Evolutionary conservation across 176 grass and related monocot genomes (phyloP), one percentile per base, ranked within the genome.

Genomic region (Dactylis glomerata): DNA sequence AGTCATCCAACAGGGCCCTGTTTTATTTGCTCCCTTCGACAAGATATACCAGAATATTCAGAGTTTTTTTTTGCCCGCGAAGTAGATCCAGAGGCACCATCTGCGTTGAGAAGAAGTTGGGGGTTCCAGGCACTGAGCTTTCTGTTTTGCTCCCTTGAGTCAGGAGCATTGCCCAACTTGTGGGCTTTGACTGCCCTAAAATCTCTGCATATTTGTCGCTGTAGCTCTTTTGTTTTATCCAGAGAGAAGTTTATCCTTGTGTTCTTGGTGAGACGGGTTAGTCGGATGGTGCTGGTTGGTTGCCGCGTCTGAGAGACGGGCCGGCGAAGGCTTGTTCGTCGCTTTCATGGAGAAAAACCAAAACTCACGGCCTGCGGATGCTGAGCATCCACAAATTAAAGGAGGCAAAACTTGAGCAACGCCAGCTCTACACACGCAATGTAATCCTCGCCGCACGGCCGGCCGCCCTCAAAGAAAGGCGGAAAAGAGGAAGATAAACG

Each of bases 71-170:
- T 17, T 11, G 31, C 15, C 17, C 20, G 20, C 20, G 34, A 49
- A 34, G 49, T 13, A 56, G 65, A 46, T 38, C 16, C 5, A 59
- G 77, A 52, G 88, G 79, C 79, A 46, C 54, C 88, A 65, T 77
- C 28, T n/a, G 55, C 73, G 13, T 83, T 72, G 44, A 46, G 88
- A 73, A 66, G 78, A 78, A 44, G 61, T 51, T 22, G 16, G 38
- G 71, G 72, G 51, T 50, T 78, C 27, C 80, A 61, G 41, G 23
- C 38, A 31, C 55, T 5, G 15, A 63, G 2, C 12, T 17, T 24
- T 61, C 20, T n/a, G 5, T 28, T 49, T 26, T 45, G 36, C 27
- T 30, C 3, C 23, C 1, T 22, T 14, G 22, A 63, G 42, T 31
- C 23, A 6, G 62, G 46, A 52, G n/a, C 15, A 31, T 10, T 10